Base-by-base conservation (phyloP, 345 rosid species). In the Erysimum cheiranthoides region DNA sequence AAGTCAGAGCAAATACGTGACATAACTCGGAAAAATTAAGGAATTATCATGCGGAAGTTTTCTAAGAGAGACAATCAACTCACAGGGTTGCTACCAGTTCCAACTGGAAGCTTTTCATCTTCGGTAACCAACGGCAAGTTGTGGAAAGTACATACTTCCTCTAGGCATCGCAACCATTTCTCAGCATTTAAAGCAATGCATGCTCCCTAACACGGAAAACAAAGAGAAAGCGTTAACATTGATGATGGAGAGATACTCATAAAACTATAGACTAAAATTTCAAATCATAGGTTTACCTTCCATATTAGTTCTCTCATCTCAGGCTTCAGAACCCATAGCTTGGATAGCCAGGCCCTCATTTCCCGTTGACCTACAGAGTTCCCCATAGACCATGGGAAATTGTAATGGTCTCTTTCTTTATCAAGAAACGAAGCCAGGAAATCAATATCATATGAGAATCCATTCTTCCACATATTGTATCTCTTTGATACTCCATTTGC, bases 81-180 rank as follows among this genome's bases (percentile, higher is more conserved):
- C 74, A 94, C 96, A 46, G 98, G 98, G 82, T 94, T 94, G 85
- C 98, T 94, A 67, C 98, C 98, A 5, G 85, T 91, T 76, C 98
- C 97, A 68, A 87, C 88, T 36, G 98, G 97, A 75, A 91, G 93
- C 89, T 85, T 91, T 80, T 90, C 88, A 75, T 90, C 90, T 45
- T 83, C 89, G 1, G 79, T 83, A 50, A 86, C 86, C 45, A 68
- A 53, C 73, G 96, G 90, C 78, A 94, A 81, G 46, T 82, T 77
- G 75, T 91, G 89, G 84, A 87, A 90, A 34, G 71, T 70, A 81
- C 95, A 86, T 53, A 94, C 85, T 84, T 84, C 86, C 79, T 66
- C 76, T 66, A 90, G 79, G 80, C 93, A 86, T 72, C 84, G 85
- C 75, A 85, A 83, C 98, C 97, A 94, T 82, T 86, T 94, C 72